Base-by-base conservation (phyloP, 148 eudicot genomes). In the Amaranthus hypochondriacus region DNA sequence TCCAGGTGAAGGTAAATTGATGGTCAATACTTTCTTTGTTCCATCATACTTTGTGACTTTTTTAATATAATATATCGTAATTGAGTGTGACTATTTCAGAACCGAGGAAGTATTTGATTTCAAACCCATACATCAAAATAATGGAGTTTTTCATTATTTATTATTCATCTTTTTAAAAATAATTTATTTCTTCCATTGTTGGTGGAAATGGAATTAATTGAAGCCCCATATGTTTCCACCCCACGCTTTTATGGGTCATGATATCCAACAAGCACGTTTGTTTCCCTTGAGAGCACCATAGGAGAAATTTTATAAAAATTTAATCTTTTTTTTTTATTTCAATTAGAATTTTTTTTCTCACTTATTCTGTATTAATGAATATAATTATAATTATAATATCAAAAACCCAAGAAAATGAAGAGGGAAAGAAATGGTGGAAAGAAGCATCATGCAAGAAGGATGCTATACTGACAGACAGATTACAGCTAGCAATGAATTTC, bases 371-470 rank as follows among this genome's bases (percentile, higher is more conserved):
- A 48, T 28, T 51, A 28, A 56, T 56, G 63, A 48, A 54, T 14
- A 1, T 0, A 12, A 28, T 28, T 28, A 28, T 28, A 15, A n/a
- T 56, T 57, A n/a, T 44, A 71, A 58, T 68, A 76, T 56, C n/a
- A 49, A 58, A 53, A 28, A 28, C 39, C 3, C 28, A 66, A 65
- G 60, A 72, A 80, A 70, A 76, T 73, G 55, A 68, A 68, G 76
- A 51, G 39, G 57, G 39, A 59, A 68, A 54, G 69, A 28, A 44
- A 62, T 18, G 66, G 68, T 28, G 39, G 62, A 64, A 75, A 72
- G 76, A 70, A 68, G 81, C 91, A 89, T 91, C 97, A 91, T 87
- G 97, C 93, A 89, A 87, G 90, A 91, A 84, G 82, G 91, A 89
- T 90, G 93, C 88, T 89, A 79, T 76, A 89, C 87, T 90, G 86